A percentile compares a stretch with the other conserved stretches of the same genome.
Evolutionary conservation across 2,329 filamentous ascomycete genomes (phyloP).

Genomic region (Botrytis fragariae): DNA sequence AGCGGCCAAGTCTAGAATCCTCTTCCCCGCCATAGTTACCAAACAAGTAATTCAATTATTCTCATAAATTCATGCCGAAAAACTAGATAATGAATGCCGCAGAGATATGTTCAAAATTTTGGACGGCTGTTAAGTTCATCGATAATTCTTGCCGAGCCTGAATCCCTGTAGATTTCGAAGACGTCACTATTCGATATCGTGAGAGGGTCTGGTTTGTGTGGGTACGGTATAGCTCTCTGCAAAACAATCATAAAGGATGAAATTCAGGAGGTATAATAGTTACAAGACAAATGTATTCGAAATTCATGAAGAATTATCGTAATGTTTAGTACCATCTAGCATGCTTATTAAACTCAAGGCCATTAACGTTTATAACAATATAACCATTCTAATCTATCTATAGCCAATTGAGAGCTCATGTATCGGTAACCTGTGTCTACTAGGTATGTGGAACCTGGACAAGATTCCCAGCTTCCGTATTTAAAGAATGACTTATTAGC

Average conservation of each 20-base stretch:
- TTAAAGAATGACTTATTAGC: not conserved
- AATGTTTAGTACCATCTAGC: not conserved
- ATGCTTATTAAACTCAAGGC: not conserved
- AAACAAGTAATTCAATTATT: not conserved
- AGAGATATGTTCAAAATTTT: not conserved
- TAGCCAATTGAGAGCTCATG: not conserved
- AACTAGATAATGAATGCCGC: not conserved
- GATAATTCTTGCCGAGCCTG: slow-evolving; percentile 9
- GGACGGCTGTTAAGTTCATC: not conserved
- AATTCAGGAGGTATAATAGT: no score
- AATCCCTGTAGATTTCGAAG: slow-evolving; percentile 11
- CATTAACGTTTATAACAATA: not conserved
- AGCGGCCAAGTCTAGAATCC: slow-evolving; percentile 68
- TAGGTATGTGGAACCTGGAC: not conserved
- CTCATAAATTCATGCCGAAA: slow-evolving; percentile 27
- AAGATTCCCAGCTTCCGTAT: not conserved
- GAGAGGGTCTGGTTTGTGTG: not conserved
- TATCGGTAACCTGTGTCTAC: not conserved
- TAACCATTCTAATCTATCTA: not conserved
- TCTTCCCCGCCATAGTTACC: slow-evolving; percentile 52
- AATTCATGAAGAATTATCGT: not conserved
- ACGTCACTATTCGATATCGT: slow-evolving; percentile 5
- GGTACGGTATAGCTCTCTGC: no score
- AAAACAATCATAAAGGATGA: not conserved
- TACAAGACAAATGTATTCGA: not conserved